Evolutionary conservation across 495 filamentous ascomycete species (phyloP), one percentile per base, ranked within the genome.

Genomic region (Immersiella caudata): DNA sequence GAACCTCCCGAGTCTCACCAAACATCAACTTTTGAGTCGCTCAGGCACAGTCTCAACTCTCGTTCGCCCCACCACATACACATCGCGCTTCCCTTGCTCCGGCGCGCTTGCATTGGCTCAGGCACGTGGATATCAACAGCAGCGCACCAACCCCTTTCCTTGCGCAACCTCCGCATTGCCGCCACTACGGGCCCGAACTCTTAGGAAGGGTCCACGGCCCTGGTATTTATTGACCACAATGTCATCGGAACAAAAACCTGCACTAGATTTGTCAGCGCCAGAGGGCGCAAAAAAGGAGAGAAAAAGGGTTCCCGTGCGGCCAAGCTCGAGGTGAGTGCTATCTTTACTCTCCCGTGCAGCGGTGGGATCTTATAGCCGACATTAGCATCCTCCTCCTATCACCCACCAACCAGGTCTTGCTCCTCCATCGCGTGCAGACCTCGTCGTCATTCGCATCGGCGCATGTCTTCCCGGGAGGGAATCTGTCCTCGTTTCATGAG

Each of bases 391-490:
- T 99, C 56, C 84, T 98, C 27, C 79, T 99, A 50, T 97, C 95
- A 0, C 90, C 92, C 0, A 83, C 82, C 62, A 97, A 97, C 75
- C 87, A 96, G 74, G 86, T 98, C 50, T 86, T 99, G 22, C 86
- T 98, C 22, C 87, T 99, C 2, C 93, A 93, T 71, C 88, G 95
- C 61, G 92, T 97, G 14, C 82, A 88, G 58, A 91, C 88, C 0
- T 94, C 93, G 2, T 86, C 84, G 6, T 90, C 93, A 24, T 99
- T 97, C 68, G 86, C 95, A 16, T 94, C 91, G 0, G 94, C 94
- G 0, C 93, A 98, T 74, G 95, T 99, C 65, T 99, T 99, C 71
- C 95, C 95, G 0, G 95, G 95, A n/a, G 95, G 95, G 0, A 93
- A 95, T 68, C 80, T 96, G 8, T 90, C 90, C 0, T 61, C 78